phyloP scores from a whole-genome alignment of 2,329 filamentous ascomycete species.

The Xylariaceae sp. region DNA sequence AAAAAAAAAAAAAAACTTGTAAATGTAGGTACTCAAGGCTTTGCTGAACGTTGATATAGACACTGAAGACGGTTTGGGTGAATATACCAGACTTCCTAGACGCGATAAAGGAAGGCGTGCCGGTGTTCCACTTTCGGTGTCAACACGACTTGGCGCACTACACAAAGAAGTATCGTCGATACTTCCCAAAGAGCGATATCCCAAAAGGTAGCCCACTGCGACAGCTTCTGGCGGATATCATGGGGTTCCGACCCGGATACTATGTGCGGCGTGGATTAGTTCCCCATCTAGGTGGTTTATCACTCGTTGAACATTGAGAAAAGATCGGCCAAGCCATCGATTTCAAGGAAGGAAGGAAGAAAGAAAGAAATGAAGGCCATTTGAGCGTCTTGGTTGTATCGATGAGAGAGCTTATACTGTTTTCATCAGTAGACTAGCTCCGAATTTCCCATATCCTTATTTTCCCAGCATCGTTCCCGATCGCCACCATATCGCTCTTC shows the following conservation, averaged over 20 bases:
- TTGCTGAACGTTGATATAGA: slow-evolving; percentile 28
- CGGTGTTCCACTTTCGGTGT: slow-evolving; percentile 33
- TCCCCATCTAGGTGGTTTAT: not conserved
- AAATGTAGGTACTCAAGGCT: not conserved
- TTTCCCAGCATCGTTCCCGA: slow-evolving; percentile 84
- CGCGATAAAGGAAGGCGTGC: slow-evolving; percentile 25
- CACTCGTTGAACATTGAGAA: not conserved
- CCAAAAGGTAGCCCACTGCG: slow-evolving; percentile 37
- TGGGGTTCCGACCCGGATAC: not conserved
- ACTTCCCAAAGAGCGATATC: slow-evolving; percentile 43
- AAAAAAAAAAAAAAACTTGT: not conserved
- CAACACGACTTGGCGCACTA: slow-evolving; percentile 33
- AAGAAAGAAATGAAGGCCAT: not conserved
- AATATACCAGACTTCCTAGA: slow-evolving; percentile 47
- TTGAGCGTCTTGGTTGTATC: slow-evolving; percentile 6
- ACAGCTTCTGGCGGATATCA: slow-evolving; percentile 34
- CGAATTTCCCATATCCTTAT: slow-evolving; percentile 88
- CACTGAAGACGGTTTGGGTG: slow-evolving; percentile 38
- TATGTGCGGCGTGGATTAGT: not conserved
- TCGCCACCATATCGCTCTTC: slow-evolving; percentile 65
- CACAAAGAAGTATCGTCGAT: slow-evolving; percentile 32
- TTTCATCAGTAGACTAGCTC: slow-evolving; percentile 39
- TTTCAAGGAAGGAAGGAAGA: not conserved
- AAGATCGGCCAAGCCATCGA: not conserved
- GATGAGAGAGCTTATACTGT: not conserved